Percentiles rank a stretch among this genome's conserved stretches.
Evolutionary conservation across 306 rosid species (phyloP).

Genomic region (Sicyos baderoa): DNA sequence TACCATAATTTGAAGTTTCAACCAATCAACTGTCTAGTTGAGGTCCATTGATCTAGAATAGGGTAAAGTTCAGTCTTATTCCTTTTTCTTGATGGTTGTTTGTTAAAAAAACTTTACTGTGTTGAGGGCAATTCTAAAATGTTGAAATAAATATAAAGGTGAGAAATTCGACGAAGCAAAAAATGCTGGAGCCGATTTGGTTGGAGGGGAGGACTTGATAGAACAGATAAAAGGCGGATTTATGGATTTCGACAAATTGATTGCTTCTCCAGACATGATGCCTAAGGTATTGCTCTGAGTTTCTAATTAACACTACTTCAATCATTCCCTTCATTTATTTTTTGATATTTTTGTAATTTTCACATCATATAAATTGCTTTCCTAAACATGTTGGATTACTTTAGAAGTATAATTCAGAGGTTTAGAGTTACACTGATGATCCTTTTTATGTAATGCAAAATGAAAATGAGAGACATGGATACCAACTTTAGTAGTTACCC

Average conservation of each 20-base stretch:
- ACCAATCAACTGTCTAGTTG: too few relatives aligned
- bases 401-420: too few relatives aligned
- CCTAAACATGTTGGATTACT: not conserved
- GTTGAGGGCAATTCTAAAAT: not conserved
- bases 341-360: not conserved
- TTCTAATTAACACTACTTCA: too few relatives aligned
- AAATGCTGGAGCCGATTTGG: conserved; percentile 94
- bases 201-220: conserved; percentile 98
- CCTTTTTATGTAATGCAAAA: not conserved
- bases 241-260: conserved; percentile 93
- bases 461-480: not conserved
- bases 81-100: not conserved
- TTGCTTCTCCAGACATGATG: conserved; percentile 99
- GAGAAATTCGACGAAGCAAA: conserved; percentile 92
- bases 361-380: not conserved
- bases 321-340: not conserved
- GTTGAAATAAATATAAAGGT: conserved; percentile 38
- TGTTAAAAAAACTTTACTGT: not conserved
- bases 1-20: too few relatives aligned
- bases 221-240: conserved; percentile 92
- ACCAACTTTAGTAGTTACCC: not conserved
- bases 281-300: conserved; percentile 65
- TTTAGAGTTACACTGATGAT: not conserved
- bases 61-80: not conserved
- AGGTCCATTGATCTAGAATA: not conserved